These are phyloP conservation scores for Salvia rosmarinus DNA, from an alignment of 257 asterid genomes.

Conservation along the genomic window DNA sequence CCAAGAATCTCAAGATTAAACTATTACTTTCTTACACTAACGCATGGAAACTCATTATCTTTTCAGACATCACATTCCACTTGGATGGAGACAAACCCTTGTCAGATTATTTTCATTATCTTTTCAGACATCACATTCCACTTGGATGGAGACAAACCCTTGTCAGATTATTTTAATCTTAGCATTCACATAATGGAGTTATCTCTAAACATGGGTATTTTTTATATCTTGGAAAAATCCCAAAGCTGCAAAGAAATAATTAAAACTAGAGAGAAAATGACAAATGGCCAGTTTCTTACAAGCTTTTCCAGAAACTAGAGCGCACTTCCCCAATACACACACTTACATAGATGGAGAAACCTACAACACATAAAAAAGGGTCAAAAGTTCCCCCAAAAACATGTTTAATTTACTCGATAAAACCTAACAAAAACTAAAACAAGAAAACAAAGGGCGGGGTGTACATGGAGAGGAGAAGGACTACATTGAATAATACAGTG, in stretches of 20 bases:
- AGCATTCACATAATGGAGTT: not conserved
- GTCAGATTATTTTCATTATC: not conserved
- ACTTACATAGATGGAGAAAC: constrained; percentile 49
- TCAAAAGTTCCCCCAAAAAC: not conserved
- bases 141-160: not conserved
- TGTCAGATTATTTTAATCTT: not conserved
- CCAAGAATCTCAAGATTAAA: constrained; percentile 42
- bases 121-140: constrained; percentile 30
- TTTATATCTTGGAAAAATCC: not conserved
- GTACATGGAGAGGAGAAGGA: constrained; percentile 16
- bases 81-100: not conserved
- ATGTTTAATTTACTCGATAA: constrained; percentile 19
- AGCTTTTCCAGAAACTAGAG: constrained; percentile 48
- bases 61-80: constrained; percentile 29
- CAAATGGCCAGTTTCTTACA: constrained; percentile 53
- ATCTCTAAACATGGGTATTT: not conserved
- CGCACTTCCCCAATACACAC: constrained; percentile 42
- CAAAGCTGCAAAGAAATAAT: constrained; percentile 15
- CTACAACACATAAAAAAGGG: constrained; percentile 14
- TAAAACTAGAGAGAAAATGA: constrained; percentile 35
- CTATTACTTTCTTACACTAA: constrained; percentile 29
- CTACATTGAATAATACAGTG: constrained; percentile 50
- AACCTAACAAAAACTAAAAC: constrained; percentile 42
- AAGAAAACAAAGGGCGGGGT: constrained; percentile 22
- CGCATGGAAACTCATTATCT: constrained; percentile 32